Evolutionary conservation across 768 basidiomycete genomes (phyloP).

Genomic region (Fomitopsis serialis): DNA sequence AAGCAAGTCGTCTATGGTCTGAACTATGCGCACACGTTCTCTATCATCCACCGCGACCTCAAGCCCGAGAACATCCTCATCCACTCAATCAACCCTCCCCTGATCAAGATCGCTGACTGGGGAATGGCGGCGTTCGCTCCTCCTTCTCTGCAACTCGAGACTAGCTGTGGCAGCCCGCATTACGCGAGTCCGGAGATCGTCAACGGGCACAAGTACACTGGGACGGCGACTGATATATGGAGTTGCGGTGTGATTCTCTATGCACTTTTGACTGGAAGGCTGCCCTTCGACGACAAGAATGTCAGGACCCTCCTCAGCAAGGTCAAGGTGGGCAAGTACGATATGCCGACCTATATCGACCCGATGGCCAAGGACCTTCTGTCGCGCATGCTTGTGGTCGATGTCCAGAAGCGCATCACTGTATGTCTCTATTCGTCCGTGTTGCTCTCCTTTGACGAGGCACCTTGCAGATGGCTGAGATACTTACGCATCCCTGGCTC

Average conservation of each 20-base stretch:
- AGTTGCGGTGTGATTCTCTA: constrained; percentile 93
- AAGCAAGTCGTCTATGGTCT: constrained; percentile 94
- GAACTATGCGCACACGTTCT: constrained; percentile 95
- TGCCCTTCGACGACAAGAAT: constrained; percentile 94
- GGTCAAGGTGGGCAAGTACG: constrained; percentile 83
- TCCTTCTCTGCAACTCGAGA: constrained; percentile 80
- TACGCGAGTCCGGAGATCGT: constrained; percentile 98
- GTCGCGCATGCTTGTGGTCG: constrained; percentile 82
- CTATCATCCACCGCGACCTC: constrained; percentile 96
- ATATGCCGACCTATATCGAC: constrained; percentile 77
- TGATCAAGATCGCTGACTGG: constrained; percentile 97
- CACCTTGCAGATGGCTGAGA: constrained; percentile 68
- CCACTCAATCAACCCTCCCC: constrained; percentile 69
- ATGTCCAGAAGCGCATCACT: constrained; percentile 73
- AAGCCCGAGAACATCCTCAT: constrained; percentile 98
- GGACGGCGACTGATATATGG: constrained; percentile 92
- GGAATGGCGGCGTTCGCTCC: constrained; percentile 97
- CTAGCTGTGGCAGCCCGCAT: constrained; percentile 94
- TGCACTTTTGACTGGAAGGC: constrained; percentile 82
- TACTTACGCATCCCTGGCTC: constrained; percentile 84
- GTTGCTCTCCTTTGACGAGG: not conserved
- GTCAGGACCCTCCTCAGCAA: constrained; percentile 71
- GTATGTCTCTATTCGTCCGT: constrained; percentile 36
- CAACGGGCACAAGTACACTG: constrained; percentile 82
- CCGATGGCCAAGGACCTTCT: constrained; percentile 83